Percentiles rank a stretch among this genome's conserved stretches.
Evolutionary conservation across 2,329 filamentous ascomycete genomes (phyloP).

Genomic region (Dothistroma septosporum): DNA sequence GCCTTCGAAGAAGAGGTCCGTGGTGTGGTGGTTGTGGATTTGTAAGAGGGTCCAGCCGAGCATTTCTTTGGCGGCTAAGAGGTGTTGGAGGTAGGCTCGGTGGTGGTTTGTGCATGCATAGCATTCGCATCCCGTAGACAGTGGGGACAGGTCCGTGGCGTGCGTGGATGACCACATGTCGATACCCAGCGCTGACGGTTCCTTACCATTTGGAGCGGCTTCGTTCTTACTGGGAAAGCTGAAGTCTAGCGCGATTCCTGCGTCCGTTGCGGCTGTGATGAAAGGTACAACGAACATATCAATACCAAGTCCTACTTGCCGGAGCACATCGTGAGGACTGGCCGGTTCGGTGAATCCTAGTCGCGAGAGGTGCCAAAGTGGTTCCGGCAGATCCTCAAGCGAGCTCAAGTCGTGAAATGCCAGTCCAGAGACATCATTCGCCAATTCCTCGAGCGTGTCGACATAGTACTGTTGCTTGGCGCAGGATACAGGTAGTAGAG

Average conservation of each 20-base stretch:
- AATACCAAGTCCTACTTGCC: constrained; percentile 69
- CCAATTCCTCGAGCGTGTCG: constrained; percentile 62
- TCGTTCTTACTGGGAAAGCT: constrained; percentile 55
- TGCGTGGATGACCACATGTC: constrained; percentile 70
- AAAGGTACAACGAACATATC: constrained; percentile 79
- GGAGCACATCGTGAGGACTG: constrained; percentile 72
- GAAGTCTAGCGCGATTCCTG: constrained; percentile 80
- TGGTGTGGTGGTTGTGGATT: constrained; percentile 77
- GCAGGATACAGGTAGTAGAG: constrained; percentile 69
- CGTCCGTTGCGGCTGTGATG: constrained; percentile 68
- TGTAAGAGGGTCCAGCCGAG: constrained; percentile 90
- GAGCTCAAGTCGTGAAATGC: constrained; percentile 74
- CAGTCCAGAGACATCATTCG: constrained; percentile 59
- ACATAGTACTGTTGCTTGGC: constrained; percentile 77
- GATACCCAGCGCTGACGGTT: constrained; percentile 57
- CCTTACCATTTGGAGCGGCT: constrained; percentile 9
- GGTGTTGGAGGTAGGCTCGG: constrained; percentile 79
- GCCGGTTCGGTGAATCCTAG: constrained; percentile 67
- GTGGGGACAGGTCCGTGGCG: constrained; percentile 58
- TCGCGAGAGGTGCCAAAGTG: constrained; percentile 62
- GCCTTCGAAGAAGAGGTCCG: constrained; percentile 68
- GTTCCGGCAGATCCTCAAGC: constrained; percentile 60
- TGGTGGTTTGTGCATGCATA: constrained; percentile 82
- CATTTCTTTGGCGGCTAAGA: constrained; percentile 91
- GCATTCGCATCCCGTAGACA: constrained; percentile 65